Evolutionary conservation across 2,329 filamentous ascomycete species (phyloP).

Genomic region (Trichoderma aggressivum): DNA sequence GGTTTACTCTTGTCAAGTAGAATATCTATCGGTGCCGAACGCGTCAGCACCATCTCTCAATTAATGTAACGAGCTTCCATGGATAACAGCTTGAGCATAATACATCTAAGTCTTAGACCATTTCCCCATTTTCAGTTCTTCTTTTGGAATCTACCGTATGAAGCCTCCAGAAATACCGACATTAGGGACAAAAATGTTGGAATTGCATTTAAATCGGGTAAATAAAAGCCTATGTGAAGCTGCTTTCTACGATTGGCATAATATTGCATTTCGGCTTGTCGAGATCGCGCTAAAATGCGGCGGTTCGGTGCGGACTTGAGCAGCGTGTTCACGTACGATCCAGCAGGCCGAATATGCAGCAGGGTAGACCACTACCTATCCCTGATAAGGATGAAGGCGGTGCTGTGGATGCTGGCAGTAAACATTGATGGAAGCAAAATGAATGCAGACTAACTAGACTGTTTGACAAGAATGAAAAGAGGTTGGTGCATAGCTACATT

Average conservation of each 20-base stretch:
- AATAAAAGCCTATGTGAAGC: background rate
- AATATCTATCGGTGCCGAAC: background rate
- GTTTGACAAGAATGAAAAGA: background rate
- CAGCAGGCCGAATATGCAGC: background rate
- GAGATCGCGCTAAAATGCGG: background rate
- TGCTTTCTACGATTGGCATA: background rate
- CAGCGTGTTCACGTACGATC: background rate
- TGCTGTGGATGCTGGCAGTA: background rate
- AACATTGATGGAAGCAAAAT: background rate
- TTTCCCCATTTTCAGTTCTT: background rate
- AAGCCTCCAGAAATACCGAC: background rate
- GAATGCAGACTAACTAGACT: background rate
- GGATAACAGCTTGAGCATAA: background rate
- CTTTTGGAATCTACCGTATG: background rate
- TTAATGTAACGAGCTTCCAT: background rate
- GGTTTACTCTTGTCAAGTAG: background rate
- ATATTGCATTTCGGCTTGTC: background rate
- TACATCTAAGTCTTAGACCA: background rate
- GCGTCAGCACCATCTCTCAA: background rate
- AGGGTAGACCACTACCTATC: background rate
- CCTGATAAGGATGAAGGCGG: background rate
- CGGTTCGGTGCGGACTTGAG: background rate
- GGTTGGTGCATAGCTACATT: background rate
- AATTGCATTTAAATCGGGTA: background rate
- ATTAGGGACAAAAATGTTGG: background rate